Base-by-base conservation (phyloP, 371 early-diverging fungal genomes). In the Mycotypha africana region DNA sequence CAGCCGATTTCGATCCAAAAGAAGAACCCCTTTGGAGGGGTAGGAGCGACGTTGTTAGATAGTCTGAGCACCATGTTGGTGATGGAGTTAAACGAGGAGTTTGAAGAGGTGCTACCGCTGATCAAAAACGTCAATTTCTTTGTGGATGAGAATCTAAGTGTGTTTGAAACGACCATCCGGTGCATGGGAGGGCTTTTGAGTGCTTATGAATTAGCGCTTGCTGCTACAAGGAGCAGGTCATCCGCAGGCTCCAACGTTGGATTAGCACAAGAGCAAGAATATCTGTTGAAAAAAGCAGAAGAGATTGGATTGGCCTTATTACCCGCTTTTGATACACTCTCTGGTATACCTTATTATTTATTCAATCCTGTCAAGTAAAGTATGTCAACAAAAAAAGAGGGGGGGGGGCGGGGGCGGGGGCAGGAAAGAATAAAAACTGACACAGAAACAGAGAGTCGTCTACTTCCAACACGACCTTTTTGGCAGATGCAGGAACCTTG, bases 401-500 rank as follows among this genome's bases (percentile, higher is more conserved):
- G n/a, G n/a, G n/a, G n/a, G n/a, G n/a, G n/a, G n/a, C n/a, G n/a
- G n/a, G n/a, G n/a, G n/a, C n/a, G n/a, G n/a, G n/a, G n/a, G n/a
- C n/a, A n/a, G n/a, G n/a, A n/a, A n/a, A n/a, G n/a, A n/a, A n/a
- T n/a, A n/a, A n/a, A n/a, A n/a, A n/a, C n/a, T n/a, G n/a, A n/a
- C n/a, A n/a, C n/a, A n/a, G n/a, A n/a, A n/a, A n/a, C n/a, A n/a
- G n/a, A n/a, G n/a, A n/a, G n/a, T n/a, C n/a, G n/a, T n/a, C n/a
- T n/a, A n/a, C n/a, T n/a, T n/a, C n/a, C n/a, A n/a, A n/a, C n/a
- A n/a, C n/a, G n/a, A 58, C 62, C 14, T 45, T 69, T 11, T 41
- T 92, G 20, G 93, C 96, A 3, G 95, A 94, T 56, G 92, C 87
- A 22, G 88, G 93, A 6, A 88, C 93, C 0, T 53, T 96, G 31